phyloP scores from a whole-genome alignment of 352 stramenopile genomes.

The Thraustochytrium sp. region DNA sequence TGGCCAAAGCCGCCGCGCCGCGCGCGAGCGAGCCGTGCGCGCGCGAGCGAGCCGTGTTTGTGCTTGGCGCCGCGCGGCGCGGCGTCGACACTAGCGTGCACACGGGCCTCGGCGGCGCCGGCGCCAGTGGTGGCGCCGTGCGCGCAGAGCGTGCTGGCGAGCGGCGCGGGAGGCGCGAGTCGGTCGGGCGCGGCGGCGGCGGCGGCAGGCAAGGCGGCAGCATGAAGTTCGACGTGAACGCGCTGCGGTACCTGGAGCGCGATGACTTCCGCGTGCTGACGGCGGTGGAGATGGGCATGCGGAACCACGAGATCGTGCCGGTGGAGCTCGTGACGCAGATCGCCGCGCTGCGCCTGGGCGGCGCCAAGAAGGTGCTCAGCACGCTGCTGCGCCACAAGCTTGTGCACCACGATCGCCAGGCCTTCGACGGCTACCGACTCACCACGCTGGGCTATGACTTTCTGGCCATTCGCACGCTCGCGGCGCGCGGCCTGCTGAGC shows the following conservation, averaged over 20 bases:
- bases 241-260: constrained; percentile 71
- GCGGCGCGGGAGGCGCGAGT: too few species aligned
- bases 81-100: too few species aligned
- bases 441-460: constrained; percentile 99
- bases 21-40: too few species aligned
- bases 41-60: too few species aligned
- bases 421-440: constrained; percentile 76
- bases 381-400: constrained; percentile 95
- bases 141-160: too few species aligned
- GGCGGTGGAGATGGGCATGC: constrained; percentile 97
- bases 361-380: constrained; percentile 93
- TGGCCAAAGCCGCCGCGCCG: too few species aligned
- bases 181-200: neutral
- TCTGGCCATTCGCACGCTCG: constrained; percentile 90
- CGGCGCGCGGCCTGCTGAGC: constrained; percentile 81
- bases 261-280: constrained; percentile 97
- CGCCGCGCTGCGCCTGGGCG: constrained; percentile 92
- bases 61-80: too few species aligned
- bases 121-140: too few species aligned
- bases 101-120: too few species aligned
- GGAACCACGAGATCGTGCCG: constrained; percentile 96
- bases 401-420: constrained; percentile 84
- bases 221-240: constrained; percentile 47
- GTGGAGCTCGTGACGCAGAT: constrained; percentile 91
- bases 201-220: too few species aligned